These are phyloP conservation scores for Grifola frondosa DNA, from an alignment of 1,284 basidiomycete species.

Conservation along the genomic window DNA sequence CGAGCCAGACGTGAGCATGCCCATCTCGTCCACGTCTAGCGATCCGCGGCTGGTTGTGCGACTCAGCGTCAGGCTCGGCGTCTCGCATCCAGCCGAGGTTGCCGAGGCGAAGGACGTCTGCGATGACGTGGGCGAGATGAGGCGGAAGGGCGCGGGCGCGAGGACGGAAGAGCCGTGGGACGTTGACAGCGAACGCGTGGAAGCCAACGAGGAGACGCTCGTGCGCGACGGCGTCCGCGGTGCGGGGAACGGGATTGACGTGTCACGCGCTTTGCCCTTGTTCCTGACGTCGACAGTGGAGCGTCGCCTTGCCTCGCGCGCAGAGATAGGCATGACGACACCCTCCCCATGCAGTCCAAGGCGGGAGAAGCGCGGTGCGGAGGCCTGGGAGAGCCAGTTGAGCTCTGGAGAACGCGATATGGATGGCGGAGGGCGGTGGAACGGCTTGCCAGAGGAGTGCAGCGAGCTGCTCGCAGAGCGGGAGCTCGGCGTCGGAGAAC, in stretches of 20 bases:
- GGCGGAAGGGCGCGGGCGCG: neutral
- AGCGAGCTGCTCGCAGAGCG: constrained; percentile 6
- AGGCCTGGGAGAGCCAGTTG: constrained; percentile 42
- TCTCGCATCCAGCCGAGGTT: constrained; percentile 13
- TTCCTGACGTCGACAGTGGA: constrained; percentile 7
- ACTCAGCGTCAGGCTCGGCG: constrained; percentile 21
- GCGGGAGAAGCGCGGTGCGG: constrained; percentile 45
- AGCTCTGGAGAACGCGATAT: constrained; percentile 24
- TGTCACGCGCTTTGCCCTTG: constrained; percentile 1
- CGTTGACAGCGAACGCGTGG: constrained; percentile 5
- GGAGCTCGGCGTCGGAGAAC: constrained; percentile 9
- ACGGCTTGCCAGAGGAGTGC: constrained; percentile 4
- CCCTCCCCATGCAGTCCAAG: constrained; percentile 37
- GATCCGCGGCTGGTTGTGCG: constrained; percentile 13
- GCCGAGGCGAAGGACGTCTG: constrained; percentile 17
- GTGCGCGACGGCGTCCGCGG: constrained; percentile 3
- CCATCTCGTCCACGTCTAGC: constrained; percentile 12
- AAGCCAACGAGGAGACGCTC: neutral
- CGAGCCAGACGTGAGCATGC: constrained; percentile 4
- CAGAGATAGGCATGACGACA: constrained; percentile 46
- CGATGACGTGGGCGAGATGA: constrained; percentile 13
- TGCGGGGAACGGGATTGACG: constrained; percentile 3
- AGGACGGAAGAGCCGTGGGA: neutral
- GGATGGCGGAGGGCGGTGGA: constrained; percentile 14
- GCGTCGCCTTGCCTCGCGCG: constrained; percentile 23